Base-by-base conservation (phyloP, 176 grass and related monocot species). In the Raddia distichophylla region DNA sequence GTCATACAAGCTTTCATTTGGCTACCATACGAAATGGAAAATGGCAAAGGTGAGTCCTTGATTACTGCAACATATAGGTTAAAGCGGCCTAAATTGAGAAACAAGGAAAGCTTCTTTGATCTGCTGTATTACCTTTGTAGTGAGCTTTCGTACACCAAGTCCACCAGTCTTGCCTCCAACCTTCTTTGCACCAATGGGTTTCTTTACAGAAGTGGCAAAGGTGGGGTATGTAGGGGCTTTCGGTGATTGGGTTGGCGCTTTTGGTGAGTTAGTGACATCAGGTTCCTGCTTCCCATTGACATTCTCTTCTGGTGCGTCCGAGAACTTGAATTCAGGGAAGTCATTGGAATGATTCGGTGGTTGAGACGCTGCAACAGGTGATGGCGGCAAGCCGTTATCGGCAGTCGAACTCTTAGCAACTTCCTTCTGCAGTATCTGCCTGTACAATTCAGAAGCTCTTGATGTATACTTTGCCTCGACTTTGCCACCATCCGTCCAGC, bases 1-100 rank as follows among this genome's bases (percentile, higher is more conserved):
- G 5, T 95, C 93, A 86, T 95, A 95, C 15, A 95, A 71, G 83
- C 82, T 90, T 74, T 95, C 93, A 78, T 86, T 90, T 86, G 87
- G 85, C 93, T 95, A 85, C 54, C 80, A 3, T 35, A 88, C 33
- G 65, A 13, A 73, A 81, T 66, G 15, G 8, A 54, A 47, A 52
- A 70, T 3, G 46, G 57, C 20, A 73, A 32, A 46, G 11, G 35
- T 73, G 44, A 77, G 35, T 64, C 62, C 74, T 66, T 60, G 10
- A 19, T 52, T 20, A 9, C 8, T 51, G 60, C 35, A 44, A 0
- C 15, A 69, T 37, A 75, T 40, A 69, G 7, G 3, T 35, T 37
- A 14, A 35, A 72, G 40, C 2, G 3, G 34, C 56, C 72, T 58
- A 76, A 76, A 22, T 56, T 46, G 14, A 83, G 7, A 75, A n/a